Evolutionary conservation across 345 rosid species (phyloP), one percentile per base, ranked within the genome.

Genomic region (Limnanthes douglasii): DNA sequence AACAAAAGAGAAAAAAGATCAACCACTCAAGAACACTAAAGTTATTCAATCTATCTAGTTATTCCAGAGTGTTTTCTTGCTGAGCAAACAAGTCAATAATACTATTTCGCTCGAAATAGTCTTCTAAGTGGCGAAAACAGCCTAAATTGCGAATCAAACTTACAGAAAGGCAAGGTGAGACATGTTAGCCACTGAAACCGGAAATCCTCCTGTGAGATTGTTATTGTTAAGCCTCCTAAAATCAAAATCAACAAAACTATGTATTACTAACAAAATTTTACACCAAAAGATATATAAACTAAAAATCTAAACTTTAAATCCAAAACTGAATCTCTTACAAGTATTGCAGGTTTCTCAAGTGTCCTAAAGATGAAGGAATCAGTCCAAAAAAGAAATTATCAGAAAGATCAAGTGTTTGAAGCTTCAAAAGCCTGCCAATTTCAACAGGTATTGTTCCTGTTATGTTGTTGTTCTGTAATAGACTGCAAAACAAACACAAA

Each of bases 181-280:
- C 92, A 90, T 70, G 59, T 80, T 90, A 37, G 73, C 78, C 62
- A 83, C 54, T 25, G 78, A 61, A 51, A 48, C 29, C 1, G 98
- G 98, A 61, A 71, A 51, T 20, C 38, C 47, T 46, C 95, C 82
- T 1, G 78, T 64, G 43, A 90, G 79, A 60, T 75, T 72, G 64
- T 90, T 90, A 53, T 90, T 90, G 56, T 84, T 90, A 41, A 90
- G 65, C 70, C 82, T 77, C 94, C 98, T 90, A 38, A 49, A 44
- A 3, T 9, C 32, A 20, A 35, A 23, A 32, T 39, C n/a, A n/a
- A 53, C 13, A 41, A 17, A 4, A 46, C 8, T 4, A 18, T 34
- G 11, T 10, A 21, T 57, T 36, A 38, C 20, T 7, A 45, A 17
- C 28, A 46, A 0, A 38, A 43, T 16, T 31, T 21, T 49, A n/a